Evolutionary conservation across 2,329 filamentous ascomycete species (phyloP), one percentile per base, ranked within the genome.

Genomic region (Exophiala aquamarina): DNA sequence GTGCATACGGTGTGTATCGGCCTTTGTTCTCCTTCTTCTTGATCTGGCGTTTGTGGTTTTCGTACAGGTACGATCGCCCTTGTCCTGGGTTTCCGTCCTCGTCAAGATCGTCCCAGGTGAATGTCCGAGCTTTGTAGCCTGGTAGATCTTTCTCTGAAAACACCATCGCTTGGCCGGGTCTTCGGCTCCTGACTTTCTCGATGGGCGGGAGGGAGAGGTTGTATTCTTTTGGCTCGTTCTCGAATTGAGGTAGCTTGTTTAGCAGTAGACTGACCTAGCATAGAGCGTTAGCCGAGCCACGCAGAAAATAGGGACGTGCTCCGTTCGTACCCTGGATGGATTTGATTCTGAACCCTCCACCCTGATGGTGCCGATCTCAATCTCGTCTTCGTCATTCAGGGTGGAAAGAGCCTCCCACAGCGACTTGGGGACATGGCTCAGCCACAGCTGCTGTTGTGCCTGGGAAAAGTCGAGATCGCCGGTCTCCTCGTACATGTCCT

Each of bases 61-160:
- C 70, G 49, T 72, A 73, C 19, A 74, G 60, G 33, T 68, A 68
- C n/a, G 70, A 73, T 40, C 70, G 66, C 8, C 60, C 62, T 37
- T 61, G 59, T n/a, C 63, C 64, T 49, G 71, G 67, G 31, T 69
- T 70, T 44, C 72, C 72, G 15, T 66, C 61, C 14, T 68, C 64
- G 44, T 66, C 63, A 43, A 67, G 62, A 14, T 69, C 69, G 37
- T 71, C 71, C 31, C 59, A 59, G 3, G 54, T 57, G 33, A 61
- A 61, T 21, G 59, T 47, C 23, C 63, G 61, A 39, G 57, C 59
- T 51, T 77, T 77, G 70, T 83, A 90, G 29, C 88, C 88, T 1
- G 90, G 87, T 17, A 95, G 78, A 62, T 97, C 89, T 66, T 95
- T 90, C 69, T 98, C 93, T 32, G 87, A 90, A 64, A 98, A 98